Conservation (phyloP, 139 green algal species). For the Marvania coccoides region DNA sequence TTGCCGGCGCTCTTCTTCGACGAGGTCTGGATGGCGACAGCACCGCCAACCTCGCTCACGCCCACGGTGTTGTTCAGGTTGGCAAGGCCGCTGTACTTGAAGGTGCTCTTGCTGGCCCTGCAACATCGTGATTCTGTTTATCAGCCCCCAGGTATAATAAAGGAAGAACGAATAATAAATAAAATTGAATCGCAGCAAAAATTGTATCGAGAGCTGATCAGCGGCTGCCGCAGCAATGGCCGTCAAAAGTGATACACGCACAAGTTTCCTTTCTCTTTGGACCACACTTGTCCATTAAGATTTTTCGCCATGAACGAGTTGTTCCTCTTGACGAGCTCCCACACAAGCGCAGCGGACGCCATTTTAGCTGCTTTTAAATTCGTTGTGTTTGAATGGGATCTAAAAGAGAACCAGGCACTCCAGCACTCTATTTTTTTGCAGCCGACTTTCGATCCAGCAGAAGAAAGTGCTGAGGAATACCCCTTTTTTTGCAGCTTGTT, state of each 20-base stretch:
- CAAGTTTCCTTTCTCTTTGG: conserved; percentile 4
- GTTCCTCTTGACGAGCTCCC: conserved; percentile 55
- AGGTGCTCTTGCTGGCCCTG: conserved; percentile 60
- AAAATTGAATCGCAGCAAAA: too few relatives aligned
- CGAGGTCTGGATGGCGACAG: conserved; percentile 43
- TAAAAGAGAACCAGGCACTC: not conserved
- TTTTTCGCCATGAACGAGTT: conserved; percentile 61
- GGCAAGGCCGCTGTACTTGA: conserved; percentile 70
- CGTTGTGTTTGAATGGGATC: not conserved
- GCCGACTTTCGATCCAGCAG: not conserved
- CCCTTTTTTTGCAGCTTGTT: too few relatives aligned
- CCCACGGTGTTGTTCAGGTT: conserved; percentile 20
- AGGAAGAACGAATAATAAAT: too few relatives aligned
- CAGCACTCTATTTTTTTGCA: not conserved
- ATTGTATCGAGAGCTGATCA: too few relatives aligned
- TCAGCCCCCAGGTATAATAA: too few relatives aligned
- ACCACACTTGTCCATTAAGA: not conserved
- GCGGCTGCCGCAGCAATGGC: too few relatives aligned
- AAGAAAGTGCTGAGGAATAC: not conserved
- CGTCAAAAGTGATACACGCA: too few relatives aligned
- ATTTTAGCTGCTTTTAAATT: not conserved
- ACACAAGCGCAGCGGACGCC: conserved; percentile 39
- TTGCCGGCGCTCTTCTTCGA: conserved; percentile 13
- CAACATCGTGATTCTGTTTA: too few relatives aligned
- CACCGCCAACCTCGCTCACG: not conserved